These are phyloP conservation scores for Rhynchospora pubera DNA, from an alignment of 176 grass and related monocot genomes.

Conservation along the genomic window DNA sequence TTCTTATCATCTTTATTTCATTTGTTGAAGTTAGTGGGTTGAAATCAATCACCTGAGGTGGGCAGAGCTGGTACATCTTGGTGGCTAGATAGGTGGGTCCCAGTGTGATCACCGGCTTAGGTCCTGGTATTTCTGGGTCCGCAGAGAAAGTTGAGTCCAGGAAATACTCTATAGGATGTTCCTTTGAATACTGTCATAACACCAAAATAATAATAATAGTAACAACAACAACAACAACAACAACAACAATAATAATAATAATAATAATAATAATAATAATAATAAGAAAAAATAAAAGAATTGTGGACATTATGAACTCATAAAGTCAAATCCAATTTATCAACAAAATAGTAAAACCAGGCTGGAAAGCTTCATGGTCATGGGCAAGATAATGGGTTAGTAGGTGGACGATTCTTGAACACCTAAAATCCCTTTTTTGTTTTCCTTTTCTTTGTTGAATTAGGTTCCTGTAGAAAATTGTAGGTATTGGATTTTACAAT, in stretches of 20 bases:
- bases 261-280: not conserved
- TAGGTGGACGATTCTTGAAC: not conserved
- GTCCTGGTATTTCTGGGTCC: not conserved
- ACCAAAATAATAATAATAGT: too few relatives aligned
- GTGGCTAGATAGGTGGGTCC: not conserved
- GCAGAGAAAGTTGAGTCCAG: not conserved
- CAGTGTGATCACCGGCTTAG: not conserved
- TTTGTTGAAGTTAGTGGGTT: not conserved
- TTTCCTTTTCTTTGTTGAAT: not conserved
- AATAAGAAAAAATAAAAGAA: not conserved
- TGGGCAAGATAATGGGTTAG: not conserved
- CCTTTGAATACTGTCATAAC: not conserved
- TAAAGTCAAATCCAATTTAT: not conserved
- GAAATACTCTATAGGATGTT: not conserved
- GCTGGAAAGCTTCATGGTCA: not conserved
- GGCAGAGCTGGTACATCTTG: not conserved
- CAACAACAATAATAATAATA: too few relatives aligned
- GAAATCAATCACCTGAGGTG: not conserved
- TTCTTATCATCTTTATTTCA: not conserved
- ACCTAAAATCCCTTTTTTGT: not conserved
- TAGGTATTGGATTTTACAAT: not conserved
- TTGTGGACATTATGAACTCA: not conserved
- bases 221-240: too few relatives aligned
- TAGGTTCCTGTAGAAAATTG: not conserved
- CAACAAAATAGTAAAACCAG: not conserved